These are phyloP conservation scores for Geoglossum cookeanum DNA, from an alignment of 2,329 filamentous ascomycete genomes.

Conservation along the genomic window DNA sequence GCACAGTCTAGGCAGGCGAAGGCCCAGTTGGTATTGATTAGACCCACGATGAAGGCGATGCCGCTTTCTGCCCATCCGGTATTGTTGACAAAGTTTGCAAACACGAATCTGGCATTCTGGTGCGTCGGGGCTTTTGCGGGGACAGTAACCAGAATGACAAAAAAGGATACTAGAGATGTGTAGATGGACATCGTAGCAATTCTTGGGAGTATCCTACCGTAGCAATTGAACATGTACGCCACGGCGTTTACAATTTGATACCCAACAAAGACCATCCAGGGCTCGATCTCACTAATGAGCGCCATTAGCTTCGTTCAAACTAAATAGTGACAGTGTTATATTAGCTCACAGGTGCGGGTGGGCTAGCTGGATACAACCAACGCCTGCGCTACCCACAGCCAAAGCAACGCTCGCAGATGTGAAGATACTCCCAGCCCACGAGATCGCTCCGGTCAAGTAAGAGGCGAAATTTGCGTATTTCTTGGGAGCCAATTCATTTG, in stretches of 20 bases:
- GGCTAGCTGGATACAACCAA: conserved; percentile 32
- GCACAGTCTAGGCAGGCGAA: conserved; percentile 32
- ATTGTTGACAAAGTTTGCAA: conserved; percentile 32
- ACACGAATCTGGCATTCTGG: conserved; percentile 29
- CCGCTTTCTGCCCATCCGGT: conserved; percentile 28
- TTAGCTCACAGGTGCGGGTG: conserved; percentile 29
- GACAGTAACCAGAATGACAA: conserved; percentile 29
- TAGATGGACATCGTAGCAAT: conserved; percentile 27
- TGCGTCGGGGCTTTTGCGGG: conserved; percentile 25
- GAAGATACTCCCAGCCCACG: conserved; percentile 35
- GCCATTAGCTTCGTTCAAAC: not conserved
- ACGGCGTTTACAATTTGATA: conserved; percentile 29
- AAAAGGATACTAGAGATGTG: conserved; percentile 27
- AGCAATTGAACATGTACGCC: conserved; percentile 30
- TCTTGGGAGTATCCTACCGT: conserved; percentile 18
- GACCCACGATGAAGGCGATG: conserved; percentile 31
- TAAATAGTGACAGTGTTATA: not conserved
- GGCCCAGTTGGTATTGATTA: conserved; percentile 31
- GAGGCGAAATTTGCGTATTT: conserved; percentile 26
- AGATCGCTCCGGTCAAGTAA: conserved; percentile 31
- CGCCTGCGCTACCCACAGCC: conserved; percentile 26
- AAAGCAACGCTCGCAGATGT: conserved; percentile 33
- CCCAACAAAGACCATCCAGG: conserved; percentile 23
- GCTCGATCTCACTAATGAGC: conserved; percentile 14
- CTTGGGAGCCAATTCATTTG: conserved; percentile 27